These are phyloP conservation scores for Diutina ranongensis DNA, from an alignment of 1,139 yeast genomes.

Conservation along the genomic window DNA sequence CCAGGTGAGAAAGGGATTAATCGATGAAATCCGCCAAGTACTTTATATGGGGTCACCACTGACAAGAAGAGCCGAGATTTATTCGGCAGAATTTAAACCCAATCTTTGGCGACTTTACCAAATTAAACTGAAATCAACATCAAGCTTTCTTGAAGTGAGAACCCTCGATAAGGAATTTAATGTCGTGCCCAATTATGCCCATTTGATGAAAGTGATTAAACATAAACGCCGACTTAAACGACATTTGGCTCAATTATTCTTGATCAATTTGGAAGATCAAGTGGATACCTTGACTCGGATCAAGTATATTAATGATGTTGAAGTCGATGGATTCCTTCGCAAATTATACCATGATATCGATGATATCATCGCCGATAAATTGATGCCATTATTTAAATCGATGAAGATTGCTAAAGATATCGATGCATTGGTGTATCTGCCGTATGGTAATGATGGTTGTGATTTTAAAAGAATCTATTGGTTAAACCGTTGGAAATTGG, in stretches of 20 bases:
- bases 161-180: slow-evolving; percentile 18
- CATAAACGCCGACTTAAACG: slow-evolving; percentile 18
- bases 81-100: background rate
- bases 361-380: slow-evolving; percentile 17
- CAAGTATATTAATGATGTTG: slow-evolving; percentile 22
- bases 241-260: slow-evolving; percentile 27
- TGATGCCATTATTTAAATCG: slow-evolving; percentile 11
- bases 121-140: background rate
- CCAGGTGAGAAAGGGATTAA: background rate
- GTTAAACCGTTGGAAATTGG: slow-evolving; percentile 3
- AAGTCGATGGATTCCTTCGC: slow-evolving; percentile 18
- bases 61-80: background rate
- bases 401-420: background rate
- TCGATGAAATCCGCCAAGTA: background rate
- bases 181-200: slow-evolving; percentile 25
- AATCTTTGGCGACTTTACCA: background rate
- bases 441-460: background rate
- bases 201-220: slow-evolving; percentile 17
- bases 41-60: slow-evolving; percentile 1
- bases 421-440: background rate
- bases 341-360: slow-evolving; percentile 17
- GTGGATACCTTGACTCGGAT: slow-evolving; percentile 26
- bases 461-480: slow-evolving; percentile 1
- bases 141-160: background rate
- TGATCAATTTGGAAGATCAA: slow-evolving; percentile 29